These are phyloP conservation scores for Lactarius indigo DNA, from an alignment of 768 basidiomycete species.

Conservation along the genomic window DNA sequence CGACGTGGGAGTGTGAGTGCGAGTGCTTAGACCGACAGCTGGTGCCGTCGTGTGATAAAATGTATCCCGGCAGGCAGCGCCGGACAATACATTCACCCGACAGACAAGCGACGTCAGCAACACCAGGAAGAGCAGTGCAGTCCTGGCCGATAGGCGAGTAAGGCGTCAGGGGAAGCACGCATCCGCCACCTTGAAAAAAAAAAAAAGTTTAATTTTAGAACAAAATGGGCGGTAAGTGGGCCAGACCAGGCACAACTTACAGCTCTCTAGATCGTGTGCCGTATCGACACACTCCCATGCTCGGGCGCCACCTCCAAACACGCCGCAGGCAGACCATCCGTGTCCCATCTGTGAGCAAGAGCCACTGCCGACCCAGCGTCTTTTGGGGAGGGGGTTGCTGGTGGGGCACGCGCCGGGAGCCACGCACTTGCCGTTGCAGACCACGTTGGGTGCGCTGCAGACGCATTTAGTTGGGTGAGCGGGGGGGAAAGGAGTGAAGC, in stretches of 20 bases:
- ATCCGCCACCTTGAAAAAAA: constrained; percentile 51
- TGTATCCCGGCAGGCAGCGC: constrained; percentile 45
- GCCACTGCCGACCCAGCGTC: constrained; percentile 35
- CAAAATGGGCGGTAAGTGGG: no score
- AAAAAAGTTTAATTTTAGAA: no score
- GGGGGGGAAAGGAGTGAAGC: constrained; percentile 35
- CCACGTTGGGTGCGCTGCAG: constrained; percentile 40
- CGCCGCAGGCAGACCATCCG: constrained; percentile 42
- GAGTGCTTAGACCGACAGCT: constrained; percentile 21
- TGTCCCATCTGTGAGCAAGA: constrained; percentile 14
- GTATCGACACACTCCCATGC: constrained; percentile 52
- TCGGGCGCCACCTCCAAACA: constrained; percentile 37
- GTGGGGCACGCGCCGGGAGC: constrained; percentile 30
- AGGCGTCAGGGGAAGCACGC: constrained; percentile 35
- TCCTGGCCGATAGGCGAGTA: constrained; percentile 41
- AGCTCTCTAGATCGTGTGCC: constrained; percentile 48
- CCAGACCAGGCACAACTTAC: constrained; percentile 32
- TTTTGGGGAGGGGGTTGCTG: constrained; percentile 25
- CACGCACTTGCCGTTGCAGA: constrained; percentile 49
- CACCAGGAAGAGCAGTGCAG: constrained; percentile 48
- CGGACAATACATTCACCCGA: constrained; percentile 43
- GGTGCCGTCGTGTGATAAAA: constrained; percentile 22
- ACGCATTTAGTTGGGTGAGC: constrained; percentile 39
- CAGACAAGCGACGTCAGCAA: constrained; percentile 48
- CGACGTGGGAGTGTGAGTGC: not conserved